Percentiles rank a stretch among this genome's conserved stretches.
Conservation (phyloP, 495 filamentous ascomycete genomes). For the Penicillium atrosanguineum region DNA sequence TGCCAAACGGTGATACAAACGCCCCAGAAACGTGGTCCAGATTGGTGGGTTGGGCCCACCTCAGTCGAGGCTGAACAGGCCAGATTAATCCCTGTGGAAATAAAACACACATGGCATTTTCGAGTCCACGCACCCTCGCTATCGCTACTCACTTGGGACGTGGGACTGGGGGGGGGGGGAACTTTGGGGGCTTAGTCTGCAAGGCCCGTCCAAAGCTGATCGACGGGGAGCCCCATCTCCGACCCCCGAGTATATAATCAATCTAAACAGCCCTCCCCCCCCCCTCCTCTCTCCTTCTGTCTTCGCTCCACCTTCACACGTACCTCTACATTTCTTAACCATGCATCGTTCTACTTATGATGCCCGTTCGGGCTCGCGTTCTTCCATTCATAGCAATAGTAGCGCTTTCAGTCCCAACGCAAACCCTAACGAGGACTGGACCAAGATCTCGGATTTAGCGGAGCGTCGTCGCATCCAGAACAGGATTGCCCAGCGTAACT, state of each 20-base stretch:
- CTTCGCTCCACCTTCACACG: not conserved
- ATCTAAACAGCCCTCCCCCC: constrained; percentile 11
- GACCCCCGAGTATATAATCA: constrained; percentile 31
- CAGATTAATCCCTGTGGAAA: constrained; percentile 10
- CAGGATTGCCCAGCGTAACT: constrained; percentile 95
- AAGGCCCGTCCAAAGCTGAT: constrained; percentile 31
- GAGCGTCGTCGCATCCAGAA: constrained; percentile 96
- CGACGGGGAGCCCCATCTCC: constrained; percentile 26
- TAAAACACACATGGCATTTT: constrained; percentile 5
- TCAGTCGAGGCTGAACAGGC: constrained; percentile 17
- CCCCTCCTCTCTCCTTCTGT: constrained; percentile 3
- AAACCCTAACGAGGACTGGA: constrained; percentile 98
- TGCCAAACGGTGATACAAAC: not conserved
- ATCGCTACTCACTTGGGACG: constrained; percentile 11
- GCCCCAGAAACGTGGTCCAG: constrained; percentile 18
- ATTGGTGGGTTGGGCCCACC: constrained; percentile 9
- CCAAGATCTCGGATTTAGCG: constrained; percentile 96
- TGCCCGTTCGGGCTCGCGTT: constrained; percentile 48
- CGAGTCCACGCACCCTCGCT: constrained; percentile 29
- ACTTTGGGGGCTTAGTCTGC: constrained; percentile 31
- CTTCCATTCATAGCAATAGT: constrained; percentile 72
- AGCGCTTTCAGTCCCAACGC: constrained; percentile 96
- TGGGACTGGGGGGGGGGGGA: constrained; percentile 21
- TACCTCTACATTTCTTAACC: not conserved
- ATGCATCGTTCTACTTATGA: constrained; percentile 42